These are phyloP conservation scores for Solanum aculeatissimum DNA, from an alignment of 305 asterid genomes.

Conservation along the genomic window DNA sequence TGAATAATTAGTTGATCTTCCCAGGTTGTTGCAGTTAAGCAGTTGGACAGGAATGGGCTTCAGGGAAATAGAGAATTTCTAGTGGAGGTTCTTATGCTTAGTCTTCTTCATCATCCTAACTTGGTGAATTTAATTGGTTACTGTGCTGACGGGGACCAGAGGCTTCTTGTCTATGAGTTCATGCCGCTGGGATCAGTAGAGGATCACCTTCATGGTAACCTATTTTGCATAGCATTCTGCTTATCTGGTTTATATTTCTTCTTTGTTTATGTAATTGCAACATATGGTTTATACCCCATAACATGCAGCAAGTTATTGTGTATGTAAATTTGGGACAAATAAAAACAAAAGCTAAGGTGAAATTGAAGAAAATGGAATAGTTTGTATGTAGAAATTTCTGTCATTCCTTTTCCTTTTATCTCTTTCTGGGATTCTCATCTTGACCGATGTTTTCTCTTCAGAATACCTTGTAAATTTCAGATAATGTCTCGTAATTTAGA, in stretches of 20 bases:
- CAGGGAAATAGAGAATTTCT: conserved; percentile 97
- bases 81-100: conserved; percentile 97
- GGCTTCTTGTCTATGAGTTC: conserved; percentile 93
- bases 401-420: not conserved
- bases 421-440: not conserved
- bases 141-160: conserved; percentile 98
- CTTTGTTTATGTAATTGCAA: not conserved
- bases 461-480: not conserved
- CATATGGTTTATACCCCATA: not conserved
- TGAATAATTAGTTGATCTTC: not conserved
- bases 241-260: not conserved
- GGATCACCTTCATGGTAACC: conserved; percentile 92
- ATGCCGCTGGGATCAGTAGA: conserved; percentile 94
- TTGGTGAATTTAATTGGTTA: conserved; percentile 84
- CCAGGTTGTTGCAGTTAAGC: conserved; percentile 90
- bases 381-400: not conserved
- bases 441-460: not conserved
- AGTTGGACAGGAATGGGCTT: conserved; percentile 93
- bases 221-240: not conserved
- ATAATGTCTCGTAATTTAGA: not conserved
- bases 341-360: not conserved
- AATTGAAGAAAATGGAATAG: not conserved
- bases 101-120: conserved; percentile 95
- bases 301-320: not conserved
- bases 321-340: not conserved